Base-by-base conservation (phyloP, 345 rosid species). In the Hevea brasiliensis region DNA sequence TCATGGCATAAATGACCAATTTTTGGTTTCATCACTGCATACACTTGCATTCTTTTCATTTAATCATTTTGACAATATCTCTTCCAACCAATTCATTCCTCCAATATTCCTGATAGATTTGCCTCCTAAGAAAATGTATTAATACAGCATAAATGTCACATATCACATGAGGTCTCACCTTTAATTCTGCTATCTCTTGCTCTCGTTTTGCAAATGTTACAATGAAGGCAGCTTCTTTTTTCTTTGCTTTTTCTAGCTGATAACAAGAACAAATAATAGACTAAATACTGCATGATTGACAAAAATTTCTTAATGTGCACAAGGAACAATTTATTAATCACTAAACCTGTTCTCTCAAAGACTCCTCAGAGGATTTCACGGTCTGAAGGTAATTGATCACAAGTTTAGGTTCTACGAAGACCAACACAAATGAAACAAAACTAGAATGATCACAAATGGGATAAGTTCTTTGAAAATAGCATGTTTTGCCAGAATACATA, bases 171-270 rank as follows among this genome's bases (percentile, higher is more conserved):
- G 74, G 32, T 58, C 68, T 48, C 68, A 89, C 97, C 92, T 92
- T 92, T 73, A 95, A 75, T 78, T 92, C 98, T 7, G 98, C 91
- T 83, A 95, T 91, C 85, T 92, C 98, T 73, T 92, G 98, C 82
- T 95, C 98, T 58, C 94, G 83, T 83, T 95, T 95, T 1, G 96
- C 97, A 80, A 92, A 95, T 71, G 92, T 91, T 67, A 95, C 98
- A 77, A 95, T 92, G 81, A 90, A 92, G 18, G 99, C 92, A 59
- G 98, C 99, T 85, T 95, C 99, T 82, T 95, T 95, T 81, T 94
- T 90, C 90, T 85, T 92, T 20, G 98, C 96, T 50, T 91, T 87
- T 73, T 95, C 98, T 68, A 95, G 84, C 98, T 95, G 87, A 77
- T 65, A 68, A 82, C 73, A 80, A 57, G 67, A 74, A 75, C 13